phyloP scores from a whole-genome alignment of 768 basidiomycete species.

The Amanita inopinata region DNA sequence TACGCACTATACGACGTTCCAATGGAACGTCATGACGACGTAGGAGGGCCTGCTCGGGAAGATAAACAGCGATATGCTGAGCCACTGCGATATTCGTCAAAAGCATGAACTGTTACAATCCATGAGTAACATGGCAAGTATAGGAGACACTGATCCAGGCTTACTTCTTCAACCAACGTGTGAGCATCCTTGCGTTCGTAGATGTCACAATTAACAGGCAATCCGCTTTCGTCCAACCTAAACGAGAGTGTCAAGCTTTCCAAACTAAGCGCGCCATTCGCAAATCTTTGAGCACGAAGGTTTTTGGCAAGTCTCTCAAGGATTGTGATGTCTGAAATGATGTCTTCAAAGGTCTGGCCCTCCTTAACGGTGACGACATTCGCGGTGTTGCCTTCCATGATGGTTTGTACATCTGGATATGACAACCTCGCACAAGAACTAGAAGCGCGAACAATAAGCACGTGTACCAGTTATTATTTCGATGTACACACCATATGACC shows the following conservation, averaged over 20 bases:
- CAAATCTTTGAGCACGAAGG: constrained; percentile 61
- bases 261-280: constrained; percentile 70
- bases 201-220: constrained; percentile 71
- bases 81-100: constrained; percentile 85
- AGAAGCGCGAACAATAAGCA: constrained; percentile 10
- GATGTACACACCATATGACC: constrained; percentile 65
- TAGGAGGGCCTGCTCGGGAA: constrained; percentile 95
- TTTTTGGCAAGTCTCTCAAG: constrained; percentile 65
- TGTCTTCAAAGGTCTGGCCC: constrained; percentile 47
- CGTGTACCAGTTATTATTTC: background rate
- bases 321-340: constrained; percentile 68
- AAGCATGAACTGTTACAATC: constrained; percentile 71
- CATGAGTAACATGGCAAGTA: background rate
- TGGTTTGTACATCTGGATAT: constrained; percentile 73
- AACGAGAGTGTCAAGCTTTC: constrained; percentile 68
- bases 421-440: constrained; percentile 84
- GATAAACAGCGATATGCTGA: constrained; percentile 84
- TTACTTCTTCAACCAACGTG: constrained; percentile 81
- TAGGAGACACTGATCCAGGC: constrained; percentile 8
- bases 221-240: constrained; percentile 65
- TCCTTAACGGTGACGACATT: constrained; percentile 40
- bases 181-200: constrained; percentile 64
- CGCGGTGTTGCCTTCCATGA: constrained; percentile 64
- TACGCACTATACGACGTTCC: constrained; percentile 80
- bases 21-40: constrained; percentile 91